Base-by-base conservation (phyloP, 1,284 basidiomycete species). In the Cryptococcus jaspeensis region DNA sequence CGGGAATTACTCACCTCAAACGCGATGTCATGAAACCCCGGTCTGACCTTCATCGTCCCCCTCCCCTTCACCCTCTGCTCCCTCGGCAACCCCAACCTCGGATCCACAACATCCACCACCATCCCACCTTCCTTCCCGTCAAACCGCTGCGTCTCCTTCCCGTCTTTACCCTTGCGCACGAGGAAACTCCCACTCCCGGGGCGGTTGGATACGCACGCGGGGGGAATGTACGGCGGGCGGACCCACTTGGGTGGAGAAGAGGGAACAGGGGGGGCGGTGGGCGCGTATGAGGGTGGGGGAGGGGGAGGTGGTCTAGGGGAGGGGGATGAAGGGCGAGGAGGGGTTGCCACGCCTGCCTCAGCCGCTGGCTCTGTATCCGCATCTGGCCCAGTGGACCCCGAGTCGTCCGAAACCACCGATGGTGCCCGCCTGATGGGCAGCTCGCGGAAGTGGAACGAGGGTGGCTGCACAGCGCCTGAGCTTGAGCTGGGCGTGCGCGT, bases 1-100 rank as follows among this genome's bases (percentile, higher is more conserved):
- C 28, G 9, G 18, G 2, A 12, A 36, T 9, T n/a, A 68, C 73
- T 66, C 60, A 74, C 74, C 55, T 73, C 71, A 50, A 73, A 76
- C 9, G 62, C 57, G 8, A 76, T 11, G 45, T 63, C 56, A n/a
- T 70, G 58, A 32, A 68, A 66, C 20, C 53, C 59, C 6, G 58
- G 13, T 15, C 73, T 60, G 35, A 65, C 56, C 59, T 72, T 73
- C 55, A 61, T 56, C 38, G 53, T 63, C 1, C 75, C 73, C 39
- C 57, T 55, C 1, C 72, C 73, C 16, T 58, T 59, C 22, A 56
- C 45, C 36, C 65, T 57, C 25, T 65, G 59, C 32, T 67, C 66
- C 16, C 46, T 42, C 3, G 63, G 51, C 13, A 71, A 56, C 28
- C 54, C 60, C 38, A 63, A 40, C 20, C 76, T 62, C 3, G 74